These are phyloP conservation scores for Blastomyces parvus DNA, from an alignment of 2,329 filamentous ascomycete genomes.

Conservation along the genomic window DNA sequence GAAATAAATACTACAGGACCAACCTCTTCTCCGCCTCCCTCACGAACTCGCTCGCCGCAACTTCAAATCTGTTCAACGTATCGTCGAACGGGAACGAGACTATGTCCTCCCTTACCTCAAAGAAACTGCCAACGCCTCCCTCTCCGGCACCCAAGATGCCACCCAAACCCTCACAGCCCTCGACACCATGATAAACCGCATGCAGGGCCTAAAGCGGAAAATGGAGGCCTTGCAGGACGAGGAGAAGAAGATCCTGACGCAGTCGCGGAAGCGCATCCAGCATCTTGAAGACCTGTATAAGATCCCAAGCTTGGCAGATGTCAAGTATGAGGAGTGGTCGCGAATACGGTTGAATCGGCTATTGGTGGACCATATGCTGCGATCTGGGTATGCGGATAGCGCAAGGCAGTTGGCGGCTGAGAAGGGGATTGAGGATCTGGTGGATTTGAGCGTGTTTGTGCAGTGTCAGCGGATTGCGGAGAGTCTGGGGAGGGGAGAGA, in stretches of 20 bases:
- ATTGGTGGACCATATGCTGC: conserved; percentile 83
- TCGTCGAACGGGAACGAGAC: conserved; percentile 41
- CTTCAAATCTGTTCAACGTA: conserved; percentile 62
- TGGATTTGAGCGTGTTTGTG: conserved; percentile 81
- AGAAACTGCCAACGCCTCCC: conserved; percentile 50
- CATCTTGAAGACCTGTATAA: conserved; percentile 74
- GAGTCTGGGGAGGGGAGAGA: conserved; percentile 59
- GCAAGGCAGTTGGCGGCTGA: conserved; percentile 65
- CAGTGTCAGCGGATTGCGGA: conserved; percentile 69
- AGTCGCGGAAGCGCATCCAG: conserved; percentile 64
- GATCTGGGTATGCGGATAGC: conserved; percentile 70
- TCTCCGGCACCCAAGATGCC: conserved; percentile 52
- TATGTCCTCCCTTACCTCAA: conserved; percentile 41
- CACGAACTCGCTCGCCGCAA: conserved; percentile 90
- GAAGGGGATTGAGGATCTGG: conserved; percentile 67
- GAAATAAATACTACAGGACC: conserved; percentile 52
- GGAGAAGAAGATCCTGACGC: conserved; percentile 64
- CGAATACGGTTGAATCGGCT: conserved; percentile 70
- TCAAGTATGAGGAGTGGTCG: conserved; percentile 89
- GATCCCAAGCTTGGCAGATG: conserved; percentile 74
- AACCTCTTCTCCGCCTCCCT: conserved; percentile 85
- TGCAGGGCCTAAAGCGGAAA: conserved; percentile 83
- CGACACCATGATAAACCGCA: conserved; percentile 73
- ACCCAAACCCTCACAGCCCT: conserved; percentile 69
- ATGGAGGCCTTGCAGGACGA: conserved; percentile 67